phyloP scores from a whole-genome alignment of 1,139 yeast genomes.

The Nakaseomyces bracarensis region DNA sequence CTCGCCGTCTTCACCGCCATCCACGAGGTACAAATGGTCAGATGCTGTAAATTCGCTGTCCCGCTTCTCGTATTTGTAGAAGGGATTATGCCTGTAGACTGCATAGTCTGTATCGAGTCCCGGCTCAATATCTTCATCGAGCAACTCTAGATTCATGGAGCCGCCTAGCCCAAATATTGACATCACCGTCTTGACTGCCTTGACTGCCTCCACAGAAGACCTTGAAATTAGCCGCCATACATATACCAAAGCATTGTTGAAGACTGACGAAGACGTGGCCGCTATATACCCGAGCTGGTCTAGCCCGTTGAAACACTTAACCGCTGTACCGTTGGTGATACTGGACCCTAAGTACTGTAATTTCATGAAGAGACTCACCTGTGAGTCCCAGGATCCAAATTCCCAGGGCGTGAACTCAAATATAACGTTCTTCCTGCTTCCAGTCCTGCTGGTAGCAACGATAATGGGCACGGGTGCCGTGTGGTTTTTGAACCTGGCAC shows the following conservation, averaged over 20 bases:
- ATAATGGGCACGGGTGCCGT: slow-evolving; percentile 41
- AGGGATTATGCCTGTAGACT: slow-evolving; percentile 69
- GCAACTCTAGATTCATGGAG: not conserved
- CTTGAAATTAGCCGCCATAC: slow-evolving; percentile 40
- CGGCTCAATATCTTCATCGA: not conserved
- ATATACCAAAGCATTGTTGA: slow-evolving; percentile 46
- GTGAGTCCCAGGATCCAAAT: slow-evolving; percentile 60
- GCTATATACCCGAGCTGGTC: slow-evolving; percentile 69
- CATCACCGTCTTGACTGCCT: slow-evolving; percentile 40
- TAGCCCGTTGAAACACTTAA: slow-evolving; percentile 45
- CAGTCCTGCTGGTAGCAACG: slow-evolving; percentile 33
- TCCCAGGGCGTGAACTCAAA: slow-evolving; percentile 59
- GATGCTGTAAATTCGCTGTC: slow-evolving; percentile 20
- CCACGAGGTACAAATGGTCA: slow-evolving; percentile 41
- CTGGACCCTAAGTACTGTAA: slow-evolving; percentile 48
- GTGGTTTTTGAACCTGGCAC: slow-evolving; percentile 30
- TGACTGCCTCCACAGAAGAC: slow-evolving; percentile 35
- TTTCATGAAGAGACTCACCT: slow-evolving; percentile 44
- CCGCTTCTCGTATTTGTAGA: slow-evolving; percentile 35
- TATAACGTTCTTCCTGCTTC: slow-evolving; percentile 26
- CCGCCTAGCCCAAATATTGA: slow-evolving; percentile 40
- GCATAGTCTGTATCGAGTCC: slow-evolving; percentile 52
- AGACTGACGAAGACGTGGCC: slow-evolving; percentile 66
- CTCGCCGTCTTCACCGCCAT: slow-evolving; percentile 63
- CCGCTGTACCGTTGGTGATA: slow-evolving; percentile 34